Base-by-base conservation (phyloP, 2,329 filamentous ascomycete genomes). In the Catunica adiposa region DNA sequence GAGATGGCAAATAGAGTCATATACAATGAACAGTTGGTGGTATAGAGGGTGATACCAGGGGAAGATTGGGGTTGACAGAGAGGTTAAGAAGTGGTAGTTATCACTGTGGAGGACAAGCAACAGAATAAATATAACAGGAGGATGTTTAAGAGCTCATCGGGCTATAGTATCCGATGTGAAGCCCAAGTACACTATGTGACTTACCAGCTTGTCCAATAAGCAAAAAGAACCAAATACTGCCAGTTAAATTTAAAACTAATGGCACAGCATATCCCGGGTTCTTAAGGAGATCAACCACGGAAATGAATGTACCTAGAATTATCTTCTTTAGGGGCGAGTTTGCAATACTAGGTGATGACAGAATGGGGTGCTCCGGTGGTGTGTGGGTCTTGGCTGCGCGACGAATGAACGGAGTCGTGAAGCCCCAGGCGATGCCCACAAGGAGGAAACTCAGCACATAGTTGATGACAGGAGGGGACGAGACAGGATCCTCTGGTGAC, bases 211-310 rank as follows among this genome's bases (percentile, higher is more conserved):
- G 80, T 5, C 90, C 90, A 69, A 97, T 90, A 61, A 97, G 73
- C 62, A 97, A 69, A 63, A 97, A 97, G 70, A 97, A 97, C 90
- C 90, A 97, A 56, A 96, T 77, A 65, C 88, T 94, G 29, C 90
- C 90, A 2, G 90, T 95, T 54, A 97, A 70, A 66, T 97, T 97
- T 58, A 95, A 69, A 54, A 95, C 70, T 62, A 97, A 69, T 20
- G 90, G 90, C 25, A 94, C 70, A 4, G 88, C 86, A 68, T 97
- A 97, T 17, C 79, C 77, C 37, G 89, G 89, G 62, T 89, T 89
- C 58, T 77, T 74, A 54, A 97, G 69, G 58, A 96, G 72, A 64
- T 95, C 89, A 11, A 82, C 64, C 1, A 90, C 85, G 2, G 82
- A 83, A 65, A 87, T 92, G 63, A 84, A 78, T 6, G 83, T 74